Percentiles rank a stretch among this genome's conserved stretches.
phyloP scores from a whole-genome alignment of 2,329 filamentous ascomycete species.

The Acarospora socialis region DNA sequence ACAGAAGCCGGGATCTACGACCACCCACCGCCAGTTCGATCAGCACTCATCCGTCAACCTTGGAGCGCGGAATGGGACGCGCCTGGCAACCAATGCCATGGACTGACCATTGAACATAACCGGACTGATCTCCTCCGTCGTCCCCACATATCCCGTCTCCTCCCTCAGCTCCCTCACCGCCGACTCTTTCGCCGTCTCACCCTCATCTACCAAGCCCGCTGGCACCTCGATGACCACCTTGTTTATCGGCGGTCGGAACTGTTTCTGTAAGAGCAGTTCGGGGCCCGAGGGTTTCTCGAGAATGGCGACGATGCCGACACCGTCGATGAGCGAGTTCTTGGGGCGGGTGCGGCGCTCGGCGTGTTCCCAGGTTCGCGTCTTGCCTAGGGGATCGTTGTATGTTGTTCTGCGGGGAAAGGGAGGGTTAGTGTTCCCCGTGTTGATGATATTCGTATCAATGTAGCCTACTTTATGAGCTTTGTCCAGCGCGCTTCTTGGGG shows the following conservation, averaged over 20 bases:
- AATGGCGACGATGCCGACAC: conserved; percentile 47
- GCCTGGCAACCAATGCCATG: conserved; percentile 15
- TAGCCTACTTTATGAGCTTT: conserved; percentile 7
- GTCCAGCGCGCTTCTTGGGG: conserved; percentile 13
- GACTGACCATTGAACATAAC: conserved; percentile 32
- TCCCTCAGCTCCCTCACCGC: conserved; percentile 46
- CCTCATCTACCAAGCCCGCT: conserved; percentile 44
- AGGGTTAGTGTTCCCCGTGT: not conserved
- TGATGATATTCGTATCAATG: too few relatives aligned
- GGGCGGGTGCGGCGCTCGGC: conserved; percentile 33
- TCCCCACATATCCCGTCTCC: conserved; percentile 48
- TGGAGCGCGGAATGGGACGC: not conserved
- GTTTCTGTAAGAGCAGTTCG: conserved; percentile 39
- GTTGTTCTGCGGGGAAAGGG: conserved; percentile 7
- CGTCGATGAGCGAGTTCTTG: conserved; percentile 39
- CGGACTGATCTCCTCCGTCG: conserved; percentile 26
- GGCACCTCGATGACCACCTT: conserved; percentile 46
- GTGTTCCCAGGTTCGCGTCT: conserved; percentile 35
- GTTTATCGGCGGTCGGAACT: conserved; percentile 46
- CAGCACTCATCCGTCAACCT: not conserved
- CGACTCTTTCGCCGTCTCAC: conserved; percentile 41
- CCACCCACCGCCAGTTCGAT: conserved; percentile 19
- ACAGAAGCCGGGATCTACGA: conserved; percentile 34
- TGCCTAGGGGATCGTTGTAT: conserved; percentile 33
- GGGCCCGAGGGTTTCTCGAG: conserved; percentile 38